A percentile compares a stretch with the other conserved stretches of the same genome.
Evolutionary conservation across 495 filamentous ascomycete species (phyloP).

Genomic region (Lasiosphaeriaceae sp.): DNA sequence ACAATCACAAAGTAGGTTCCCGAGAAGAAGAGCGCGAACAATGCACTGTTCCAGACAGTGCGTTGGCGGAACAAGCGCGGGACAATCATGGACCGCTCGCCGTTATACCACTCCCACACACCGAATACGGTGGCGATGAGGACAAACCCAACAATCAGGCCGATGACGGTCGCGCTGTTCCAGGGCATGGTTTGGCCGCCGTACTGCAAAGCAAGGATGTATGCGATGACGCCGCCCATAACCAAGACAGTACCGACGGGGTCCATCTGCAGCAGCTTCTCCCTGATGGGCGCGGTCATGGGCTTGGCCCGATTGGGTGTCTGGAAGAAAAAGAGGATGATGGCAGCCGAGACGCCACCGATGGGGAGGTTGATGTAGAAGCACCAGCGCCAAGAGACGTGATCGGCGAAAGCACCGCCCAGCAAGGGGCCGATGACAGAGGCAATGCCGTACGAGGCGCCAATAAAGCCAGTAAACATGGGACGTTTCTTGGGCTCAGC

Average conservation of each 20-base stretch:
- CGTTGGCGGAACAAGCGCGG: slow-evolving; percentile 44
- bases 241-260: slow-evolving; percentile 60
- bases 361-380: slow-evolving; percentile 75
- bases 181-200: slow-evolving; percentile 65
- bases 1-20: slow-evolving; percentile 46
- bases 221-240: slow-evolving; percentile 63
- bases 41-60: slow-evolving; percentile 33
- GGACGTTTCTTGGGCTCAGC: slow-evolving; percentile 45
- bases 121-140: slow-evolving; percentile 45
- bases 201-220: slow-evolving; percentile 79
- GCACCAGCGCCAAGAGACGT: slow-evolving; percentile 61
- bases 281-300: slow-evolving; percentile 15
- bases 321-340: slow-evolving; percentile 50
- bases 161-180: slow-evolving; percentile 61
- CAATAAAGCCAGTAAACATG: slow-evolving; percentile 45
- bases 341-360: slow-evolving; percentile 56
- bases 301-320: slow-evolving; percentile 19
- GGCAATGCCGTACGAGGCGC: slow-evolving; percentile 43
- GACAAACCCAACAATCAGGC: slow-evolving; percentile 61
- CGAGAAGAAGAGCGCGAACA: slow-evolving; percentile 39
- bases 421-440: slow-evolving; percentile 34
- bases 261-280: slow-evolving; percentile 57
- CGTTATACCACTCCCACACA: slow-evolving; percentile 49
- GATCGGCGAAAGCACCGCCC: slow-evolving; percentile 28
- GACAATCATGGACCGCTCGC: slow-evolving; percentile 40